phyloP scores from a whole-genome alignment of 352 stramenopile genomes.

The Phytophthora podocarpi region DNA sequence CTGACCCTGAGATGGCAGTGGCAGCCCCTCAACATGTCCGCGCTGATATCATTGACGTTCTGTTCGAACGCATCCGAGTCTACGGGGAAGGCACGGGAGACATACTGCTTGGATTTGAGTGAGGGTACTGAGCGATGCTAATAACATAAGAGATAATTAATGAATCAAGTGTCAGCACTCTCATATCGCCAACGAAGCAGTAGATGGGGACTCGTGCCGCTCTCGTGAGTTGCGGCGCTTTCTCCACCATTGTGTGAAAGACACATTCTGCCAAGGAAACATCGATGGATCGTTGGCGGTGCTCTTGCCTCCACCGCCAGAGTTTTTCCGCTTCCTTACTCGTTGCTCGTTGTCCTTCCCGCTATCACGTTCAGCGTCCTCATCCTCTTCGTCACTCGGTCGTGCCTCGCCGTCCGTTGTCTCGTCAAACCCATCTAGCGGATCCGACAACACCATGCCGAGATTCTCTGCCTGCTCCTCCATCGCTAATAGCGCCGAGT shows the following conservation, averaged over 20 bases:
- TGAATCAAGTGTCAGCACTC: conserved; percentile 1
- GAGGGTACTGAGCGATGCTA: conserved; percentile 12
- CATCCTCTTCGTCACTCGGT: conserved; percentile 79
- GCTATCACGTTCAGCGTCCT: conserved; percentile 28
- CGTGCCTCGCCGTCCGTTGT: conserved; percentile 64
- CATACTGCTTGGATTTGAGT: conserved; percentile 72
- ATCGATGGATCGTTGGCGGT: conserved; percentile 41
- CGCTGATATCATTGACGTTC: conserved; percentile 54
- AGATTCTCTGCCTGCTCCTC: conserved; percentile 61
- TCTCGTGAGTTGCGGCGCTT: conserved; percentile 43
- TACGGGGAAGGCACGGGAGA: conserved; percentile 55
- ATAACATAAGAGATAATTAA: conserved; percentile 10
- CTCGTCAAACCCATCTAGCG: conserved; percentile 55
- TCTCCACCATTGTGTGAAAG: conserved; percentile 81
- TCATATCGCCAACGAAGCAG: conserved; percentile 21
- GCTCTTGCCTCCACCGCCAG: conserved; percentile 23
- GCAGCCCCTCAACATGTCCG: conserved; percentile 25
- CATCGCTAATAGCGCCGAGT: conserved; percentile 72
- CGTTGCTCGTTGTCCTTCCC: conserved; percentile 33
- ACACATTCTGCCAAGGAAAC: conserved; percentile 79
- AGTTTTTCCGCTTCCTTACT: conserved; percentile 36
- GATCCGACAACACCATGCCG: conserved; percentile 32
- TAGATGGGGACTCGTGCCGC: conserved; percentile 26
- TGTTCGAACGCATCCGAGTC: conserved; percentile 68
- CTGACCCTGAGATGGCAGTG: conserved; percentile 23